Evolutionary conservation across 805 yeast species (phyloP), one percentile per base, ranked within the genome.

Genomic region (Lachancea thermotolerans): DNA sequence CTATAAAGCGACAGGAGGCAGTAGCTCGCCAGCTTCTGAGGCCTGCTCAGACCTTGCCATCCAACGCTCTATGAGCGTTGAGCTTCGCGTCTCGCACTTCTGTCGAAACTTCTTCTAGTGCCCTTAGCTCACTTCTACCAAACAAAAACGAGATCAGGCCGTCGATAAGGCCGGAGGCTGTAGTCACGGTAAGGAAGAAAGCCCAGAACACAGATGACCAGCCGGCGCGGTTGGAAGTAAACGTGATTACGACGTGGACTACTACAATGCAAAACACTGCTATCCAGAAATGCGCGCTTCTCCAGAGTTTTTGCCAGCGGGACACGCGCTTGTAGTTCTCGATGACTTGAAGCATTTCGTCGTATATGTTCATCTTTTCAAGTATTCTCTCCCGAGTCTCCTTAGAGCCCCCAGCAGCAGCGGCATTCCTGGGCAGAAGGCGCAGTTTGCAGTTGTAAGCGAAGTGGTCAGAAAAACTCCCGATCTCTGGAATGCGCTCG

Each of bases 401-500:
- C 15, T 15, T 35, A 30, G 34, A 47, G 12, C 45, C 44, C 7
- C 29, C 39, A 2, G 41, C 46, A 1, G 37, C 30, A 34, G 44
- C 45, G 38, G 39, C 49, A 28, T 35, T 29, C 39, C 41, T 51
- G 6, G 59, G 53, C 15, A 58, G 44, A 2, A 71, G 47, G 39
- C 68, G 59, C 35, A 78, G 54, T 1, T 70, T 64, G 35, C 78
- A 72, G 1, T 73, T 55, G 55, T 83, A 85, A 0, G 91, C 99
- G 71, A 93, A 93, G 68, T 93, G 99, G 59, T 93, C 99, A 0
- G 96, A 87, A 50, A 77, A 82, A 3, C 95, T 84, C 25, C 95
- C 88, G 1, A 85, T 70, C 1, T 68, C 72, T 0, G 85, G 82
- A 8, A 86, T 66, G 17, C 62, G 57, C 38, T 86, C 95, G 1